Evolutionary conservation across 805 yeast genomes (phyloP), one percentile per base, ranked within the genome.

Genomic region (Cyberlindnera maritima): DNA sequence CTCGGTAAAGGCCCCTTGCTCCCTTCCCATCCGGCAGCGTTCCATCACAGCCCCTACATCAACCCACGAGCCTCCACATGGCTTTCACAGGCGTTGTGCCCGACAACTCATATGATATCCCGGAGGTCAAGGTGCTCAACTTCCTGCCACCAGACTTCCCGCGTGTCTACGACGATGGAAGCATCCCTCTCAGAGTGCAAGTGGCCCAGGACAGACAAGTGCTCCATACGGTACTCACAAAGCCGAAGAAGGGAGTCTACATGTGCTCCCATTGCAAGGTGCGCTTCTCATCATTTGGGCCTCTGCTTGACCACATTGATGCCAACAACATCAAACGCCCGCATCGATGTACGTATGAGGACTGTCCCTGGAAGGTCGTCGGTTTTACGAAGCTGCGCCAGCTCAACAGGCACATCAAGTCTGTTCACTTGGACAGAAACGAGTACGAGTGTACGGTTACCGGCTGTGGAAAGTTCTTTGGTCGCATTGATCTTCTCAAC

Each of bases 381-480:
- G 77, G 77, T 2, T 71, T 70, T 50, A 56, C 59, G 41, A 65
- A 61, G 47, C 53, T 60, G 17, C 57, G 68, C 46, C 74, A 70
- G 54, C 55, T 69, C 44, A 55, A 57, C 28, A 58, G 75, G 4
- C 75, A 70, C 49, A 44, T 52, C 4, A 39, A 41, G 14, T 54
- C 62, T 0, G 59, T 61, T 8, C 65, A 61, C 39, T 52, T 41
- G 49, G 57, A 55, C 44, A 50, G 52, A 55, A 64, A 59, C 62
- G 67, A 68, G 17, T 88, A 88, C 59, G 64, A 63, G 20, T 92
- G 99, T 61, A 58, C 67, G 29, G 90, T 97, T 92, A 63, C 73
- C 10, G 85, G 78, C 3, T 92, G 99, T 65, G 76, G 75, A 18
- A 77, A 96, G 36, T 61, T 64, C 33, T 92, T 94, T 59, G 67